Percentiles rank a stretch among this genome's conserved stretches.
These are phyloP conservation scores for Penicillium sp. DNA, from an alignment of 2,329 filamentous ascomycete species.

Conservation along the genomic window DNA sequence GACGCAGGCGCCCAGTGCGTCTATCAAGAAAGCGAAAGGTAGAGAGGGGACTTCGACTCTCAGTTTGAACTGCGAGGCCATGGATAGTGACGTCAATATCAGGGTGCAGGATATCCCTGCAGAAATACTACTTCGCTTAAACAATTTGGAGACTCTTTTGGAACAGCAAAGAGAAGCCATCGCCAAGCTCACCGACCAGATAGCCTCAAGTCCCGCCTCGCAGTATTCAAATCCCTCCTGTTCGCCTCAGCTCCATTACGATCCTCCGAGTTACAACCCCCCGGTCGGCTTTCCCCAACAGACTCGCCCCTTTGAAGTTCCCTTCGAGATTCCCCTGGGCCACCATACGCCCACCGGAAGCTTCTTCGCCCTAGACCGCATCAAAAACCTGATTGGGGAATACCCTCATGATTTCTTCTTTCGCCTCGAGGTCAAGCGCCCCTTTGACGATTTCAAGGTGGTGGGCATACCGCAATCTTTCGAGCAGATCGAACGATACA, in stretches of 20 bases:
- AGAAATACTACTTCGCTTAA: constrained; percentile 18
- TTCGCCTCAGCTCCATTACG: not conserved
- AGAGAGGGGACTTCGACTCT: not conserved
- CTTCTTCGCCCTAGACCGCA: constrained; percentile 13
- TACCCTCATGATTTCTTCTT: constrained; percentile 21
- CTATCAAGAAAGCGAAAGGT: constrained; percentile 23
- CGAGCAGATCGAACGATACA: constrained; percentile 4
- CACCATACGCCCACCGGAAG: constrained; percentile 19
- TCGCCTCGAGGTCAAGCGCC: constrained; percentile 15
- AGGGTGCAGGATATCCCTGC: constrained; percentile 12
- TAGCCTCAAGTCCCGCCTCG: not conserved
- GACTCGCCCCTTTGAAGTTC: constrained; percentile 4
- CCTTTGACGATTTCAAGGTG: constrained; percentile 1
- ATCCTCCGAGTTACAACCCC: constrained; percentile 3
- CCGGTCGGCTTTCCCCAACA: constrained; percentile 1
- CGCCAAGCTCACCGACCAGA: constrained; percentile 10
- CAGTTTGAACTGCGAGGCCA: not conserved
- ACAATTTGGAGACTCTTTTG: constrained; percentile 16
- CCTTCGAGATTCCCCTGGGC: constrained; percentile 12
- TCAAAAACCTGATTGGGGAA: constrained; percentile 17
- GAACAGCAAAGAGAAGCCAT: constrained; percentile 19
- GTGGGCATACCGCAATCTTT: not conserved
- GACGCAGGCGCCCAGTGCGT: constrained; percentile 19
- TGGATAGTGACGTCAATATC: constrained; percentile 4
- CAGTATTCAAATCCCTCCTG: not conserved